phyloP scores from a whole-genome alignment of 2,329 filamentous ascomycete genomes.

The Hypoxylon sp. region DNA sequence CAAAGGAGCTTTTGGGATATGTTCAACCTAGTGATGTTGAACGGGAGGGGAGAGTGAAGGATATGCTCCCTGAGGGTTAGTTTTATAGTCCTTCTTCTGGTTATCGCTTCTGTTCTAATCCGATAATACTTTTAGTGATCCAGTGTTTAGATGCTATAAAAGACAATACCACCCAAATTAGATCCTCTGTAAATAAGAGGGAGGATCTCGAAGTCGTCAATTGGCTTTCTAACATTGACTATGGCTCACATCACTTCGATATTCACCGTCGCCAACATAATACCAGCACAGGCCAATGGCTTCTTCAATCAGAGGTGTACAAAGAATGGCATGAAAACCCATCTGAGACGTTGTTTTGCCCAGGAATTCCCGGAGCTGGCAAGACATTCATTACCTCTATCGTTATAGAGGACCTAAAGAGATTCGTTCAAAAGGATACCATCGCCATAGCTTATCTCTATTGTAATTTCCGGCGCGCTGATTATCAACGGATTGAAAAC shows the following conservation, averaged over 20 bases:
- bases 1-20: too few relatives aligned
- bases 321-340: conserved; percentile 43
- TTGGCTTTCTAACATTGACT: conserved; percentile 52
- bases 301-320: conserved; percentile 52
- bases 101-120: too few relatives aligned
- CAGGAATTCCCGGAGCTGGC: conserved; percentile 57
- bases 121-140: too few relatives aligned
- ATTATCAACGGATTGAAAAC: conserved; percentile 48
- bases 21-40: too few relatives aligned
- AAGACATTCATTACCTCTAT: conserved; percentile 57
- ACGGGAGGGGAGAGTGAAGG: too few relatives aligned
- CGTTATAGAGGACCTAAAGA: conserved; percentile 52
- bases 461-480: conserved; percentile 52
- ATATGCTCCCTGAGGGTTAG: too few relatives aligned
- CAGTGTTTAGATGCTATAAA: too few relatives aligned
- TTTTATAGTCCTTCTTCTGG: too few relatives aligned
- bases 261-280: conserved; percentile 48
- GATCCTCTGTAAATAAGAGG: too few relatives aligned
- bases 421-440: conserved; percentile 37
- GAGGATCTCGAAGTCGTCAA: too few relatives aligned
- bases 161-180: too few relatives aligned
- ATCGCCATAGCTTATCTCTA: conserved; percentile 57
- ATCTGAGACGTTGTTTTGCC: conserved; percentile 53
- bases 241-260: conserved; percentile 51
- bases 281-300: conserved; percentile 55